Evolutionary conservation across 495 filamentous ascomycete species (phyloP).

Genomic region (Glonium stellatum): DNA sequence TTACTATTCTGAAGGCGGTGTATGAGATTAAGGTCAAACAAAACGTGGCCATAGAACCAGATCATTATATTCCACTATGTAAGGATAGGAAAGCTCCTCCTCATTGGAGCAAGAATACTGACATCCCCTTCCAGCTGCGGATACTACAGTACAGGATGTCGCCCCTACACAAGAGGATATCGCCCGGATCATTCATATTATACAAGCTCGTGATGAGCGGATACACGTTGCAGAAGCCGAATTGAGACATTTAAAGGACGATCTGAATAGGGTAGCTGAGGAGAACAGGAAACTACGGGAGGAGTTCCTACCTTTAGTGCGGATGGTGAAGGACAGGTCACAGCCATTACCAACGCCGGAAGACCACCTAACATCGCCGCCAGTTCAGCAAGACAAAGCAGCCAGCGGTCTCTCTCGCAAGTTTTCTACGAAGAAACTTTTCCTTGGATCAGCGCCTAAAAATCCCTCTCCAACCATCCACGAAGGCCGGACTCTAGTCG

Average conservation of each 20-base stretch:
- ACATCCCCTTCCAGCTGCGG: conserved; percentile 57
- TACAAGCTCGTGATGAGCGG: conserved; percentile 79
- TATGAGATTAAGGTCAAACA: conserved; percentile 93
- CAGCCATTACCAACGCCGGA: conserved; percentile 67
- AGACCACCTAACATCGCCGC: conserved; percentile 40
- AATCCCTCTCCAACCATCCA: conserved; percentile 66
- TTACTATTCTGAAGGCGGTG: conserved; percentile 89
- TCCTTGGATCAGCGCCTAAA: conserved; percentile 75
- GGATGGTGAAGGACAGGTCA: conserved; percentile 81
- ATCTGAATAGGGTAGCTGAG: conserved; percentile 47
- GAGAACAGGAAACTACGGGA: conserved; percentile 71
- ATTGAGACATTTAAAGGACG: conserved; percentile 57
- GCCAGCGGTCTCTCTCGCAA: conserved; percentile 60
- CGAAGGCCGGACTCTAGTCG: conserved; percentile 47
- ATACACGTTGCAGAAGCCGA: conserved; percentile 75
- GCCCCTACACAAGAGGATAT: conserved; percentile 88
- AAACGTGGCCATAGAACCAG: conserved; percentile 80
- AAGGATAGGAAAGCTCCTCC: conserved; percentile 36
- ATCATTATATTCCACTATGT: conserved; percentile 93
- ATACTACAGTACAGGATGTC: conserved; percentile 74
- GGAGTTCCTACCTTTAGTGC: conserved; percentile 81
- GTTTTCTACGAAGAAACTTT: conserved; percentile 87
- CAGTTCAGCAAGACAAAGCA: conserved; percentile 29
- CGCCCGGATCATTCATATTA: conserved; percentile 75
- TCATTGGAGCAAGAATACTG: not conserved